phyloP scores from a whole-genome alignment of 192 early-diverging fungal genomes.

The Coemansia sp. region DNA sequence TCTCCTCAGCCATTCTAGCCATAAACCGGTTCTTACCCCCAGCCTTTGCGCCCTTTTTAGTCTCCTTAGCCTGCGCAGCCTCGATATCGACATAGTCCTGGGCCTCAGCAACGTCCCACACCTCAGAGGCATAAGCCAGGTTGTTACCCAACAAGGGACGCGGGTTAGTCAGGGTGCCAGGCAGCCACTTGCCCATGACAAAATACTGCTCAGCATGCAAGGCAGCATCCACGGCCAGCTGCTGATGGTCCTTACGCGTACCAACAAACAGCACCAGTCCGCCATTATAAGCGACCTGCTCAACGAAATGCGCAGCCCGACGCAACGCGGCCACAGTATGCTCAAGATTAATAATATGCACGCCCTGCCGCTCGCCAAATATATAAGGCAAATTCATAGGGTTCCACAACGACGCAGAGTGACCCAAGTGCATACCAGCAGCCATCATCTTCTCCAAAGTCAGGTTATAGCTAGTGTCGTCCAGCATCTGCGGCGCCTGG shows the following conservation, averaged over 20 bases:
- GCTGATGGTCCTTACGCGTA: slow-evolving; percentile 65
- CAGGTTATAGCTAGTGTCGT: slow-evolving; percentile 42
- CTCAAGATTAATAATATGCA: slow-evolving; percentile 94
- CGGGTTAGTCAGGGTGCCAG: slow-evolving; percentile 87
- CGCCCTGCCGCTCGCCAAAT: slow-evolving; percentile 84
- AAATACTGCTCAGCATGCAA: slow-evolving; percentile 75
- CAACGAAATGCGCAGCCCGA: slow-evolving; percentile 74
- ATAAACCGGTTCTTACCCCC: slow-evolving; percentile 14
- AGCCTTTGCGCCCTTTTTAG: not conserved
- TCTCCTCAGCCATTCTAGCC: slow-evolving; percentile 25
- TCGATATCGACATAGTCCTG: slow-evolving; percentile 21
- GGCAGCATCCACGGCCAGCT: slow-evolving; percentile 82
- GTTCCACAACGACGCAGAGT: slow-evolving; percentile 76
- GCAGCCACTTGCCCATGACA: slow-evolving; percentile 78
- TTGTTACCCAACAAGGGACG: slow-evolving; percentile 31
- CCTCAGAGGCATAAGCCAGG: slow-evolving; percentile 14
- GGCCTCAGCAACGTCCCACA: slow-evolving; percentile 48
- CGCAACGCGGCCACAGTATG: slow-evolving; percentile 83
- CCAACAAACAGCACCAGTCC: slow-evolving; percentile 89
- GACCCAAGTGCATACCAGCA: slow-evolving; percentile 89
- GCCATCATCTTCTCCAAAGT: slow-evolving; percentile 73
- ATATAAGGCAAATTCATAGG: slow-evolving; percentile 84
- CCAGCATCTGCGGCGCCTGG: slow-evolving; percentile 11
- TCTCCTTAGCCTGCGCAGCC: not conserved
- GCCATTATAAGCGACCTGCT: slow-evolving; percentile 71